These are phyloP conservation scores for Jatropha curcas DNA, from an alignment of 345 rosid species.

Conservation along the genomic window DNA sequence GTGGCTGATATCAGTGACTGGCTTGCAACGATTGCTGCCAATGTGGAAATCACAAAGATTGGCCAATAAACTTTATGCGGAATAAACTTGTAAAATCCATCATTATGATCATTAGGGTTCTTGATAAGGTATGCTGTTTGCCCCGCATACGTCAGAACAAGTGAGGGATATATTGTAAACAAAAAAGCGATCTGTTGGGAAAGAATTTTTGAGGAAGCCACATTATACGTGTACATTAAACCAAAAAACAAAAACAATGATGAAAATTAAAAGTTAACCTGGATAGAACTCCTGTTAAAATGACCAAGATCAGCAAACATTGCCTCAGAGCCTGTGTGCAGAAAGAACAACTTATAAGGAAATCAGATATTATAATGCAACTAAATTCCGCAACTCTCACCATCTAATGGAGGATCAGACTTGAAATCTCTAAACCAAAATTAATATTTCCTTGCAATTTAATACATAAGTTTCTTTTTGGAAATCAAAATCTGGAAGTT, in stretches of 20 bases:
- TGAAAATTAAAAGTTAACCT: slow-evolving; percentile 30
- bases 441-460: not conserved
- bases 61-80: slow-evolving; percentile 79
- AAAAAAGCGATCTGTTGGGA: slow-evolving; percentile 63
- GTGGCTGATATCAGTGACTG: slow-evolving; percentile 92
- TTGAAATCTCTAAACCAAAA: not conserved
- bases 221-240: not conserved
- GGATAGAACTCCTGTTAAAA: slow-evolving; percentile 62
- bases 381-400: not conserved
- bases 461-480: not conserved
- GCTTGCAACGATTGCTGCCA: slow-evolving; percentile 81
- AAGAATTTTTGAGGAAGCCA: slow-evolving; percentile 21
- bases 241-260: not conserved
- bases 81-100: slow-evolving; percentile 85
- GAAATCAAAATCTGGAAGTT: not conserved
- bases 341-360: not conserved
- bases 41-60: slow-evolving; percentile 66
- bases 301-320: slow-evolving; percentile 92
- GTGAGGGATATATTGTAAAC: slow-evolving; percentile 73
- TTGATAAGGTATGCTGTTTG: slow-evolving; percentile 83
- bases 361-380: not conserved
- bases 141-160: slow-evolving; percentile 83
- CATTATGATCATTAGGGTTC: slow-evolving; percentile 54
- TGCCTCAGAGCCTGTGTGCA: slow-evolving; percentile 74
- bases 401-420: not conserved